These are phyloP conservation scores for Artemisia tridentata DNA, from an alignment of 129 eudicot species.

Conservation along the genomic window DNA sequence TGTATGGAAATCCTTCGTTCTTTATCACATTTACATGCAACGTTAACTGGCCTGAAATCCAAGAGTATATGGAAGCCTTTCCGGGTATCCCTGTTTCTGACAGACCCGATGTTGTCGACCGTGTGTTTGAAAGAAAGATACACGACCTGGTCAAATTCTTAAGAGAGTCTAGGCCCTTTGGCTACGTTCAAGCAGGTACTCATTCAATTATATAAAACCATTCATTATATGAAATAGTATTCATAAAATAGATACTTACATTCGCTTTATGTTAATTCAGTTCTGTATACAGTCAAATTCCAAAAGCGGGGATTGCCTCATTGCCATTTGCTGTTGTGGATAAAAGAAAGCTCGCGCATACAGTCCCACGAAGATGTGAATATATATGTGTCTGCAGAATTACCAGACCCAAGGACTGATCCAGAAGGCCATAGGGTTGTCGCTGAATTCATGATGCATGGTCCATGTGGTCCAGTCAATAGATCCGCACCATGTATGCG, in stretches of 20 bases:
- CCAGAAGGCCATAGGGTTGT: constrained; percentile 9
- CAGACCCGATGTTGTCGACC: neutral
- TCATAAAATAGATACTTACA: no score
- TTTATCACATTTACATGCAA: neutral
- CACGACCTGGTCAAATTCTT: no score
- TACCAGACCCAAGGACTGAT: neutral
- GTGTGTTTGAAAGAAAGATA: neutral
- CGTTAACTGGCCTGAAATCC: neutral
- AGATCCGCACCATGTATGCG: constrained; percentile 11
- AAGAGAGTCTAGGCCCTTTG: no score
- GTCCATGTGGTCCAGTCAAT: neutral
- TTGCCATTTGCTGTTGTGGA: neutral
- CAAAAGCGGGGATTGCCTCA: neutral
- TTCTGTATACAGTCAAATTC: neutral
- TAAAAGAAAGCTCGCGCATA: no score
- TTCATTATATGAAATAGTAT: neutral
- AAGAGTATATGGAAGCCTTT: neutral
- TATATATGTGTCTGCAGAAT: no score
- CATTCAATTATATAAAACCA: neutral
- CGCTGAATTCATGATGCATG: constrained; percentile 11
- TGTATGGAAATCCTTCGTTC: neutral
- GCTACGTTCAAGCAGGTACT: no score
- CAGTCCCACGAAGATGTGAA: no score
- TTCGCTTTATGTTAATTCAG: neutral
- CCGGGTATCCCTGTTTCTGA: neutral